Conservation (phyloP, 805 yeast species). For the Wickerhamomyces sydowiorum region DNA sequence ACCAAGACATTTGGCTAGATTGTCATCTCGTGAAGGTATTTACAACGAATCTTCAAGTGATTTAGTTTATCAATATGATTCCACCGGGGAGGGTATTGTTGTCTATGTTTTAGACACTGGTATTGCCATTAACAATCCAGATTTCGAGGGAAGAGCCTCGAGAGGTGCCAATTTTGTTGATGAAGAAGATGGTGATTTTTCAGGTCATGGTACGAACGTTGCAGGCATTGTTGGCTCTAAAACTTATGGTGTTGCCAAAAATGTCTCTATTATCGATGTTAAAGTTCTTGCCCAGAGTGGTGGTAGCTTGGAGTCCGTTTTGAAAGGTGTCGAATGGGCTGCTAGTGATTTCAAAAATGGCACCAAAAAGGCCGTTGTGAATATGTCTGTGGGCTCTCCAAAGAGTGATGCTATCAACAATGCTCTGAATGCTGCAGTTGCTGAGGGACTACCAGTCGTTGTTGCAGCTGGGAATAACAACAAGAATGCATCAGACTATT, state of each 20-base stretch:
- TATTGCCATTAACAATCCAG: constrained; percentile 45
- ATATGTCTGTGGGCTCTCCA: constrained; percentile 70
- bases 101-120: constrained; percentile 83
- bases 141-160: constrained; percentile 50
- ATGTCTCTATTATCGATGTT: constrained; percentile 57
- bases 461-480: constrained; percentile 83
- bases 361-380: constrained; percentile 47
- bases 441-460: constrained; percentile 62
- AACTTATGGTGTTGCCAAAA: constrained; percentile 73
- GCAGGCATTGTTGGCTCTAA: constrained; percentile 78
- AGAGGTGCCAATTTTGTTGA: constrained; percentile 59
- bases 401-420: constrained; percentile 56
- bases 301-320: constrained; percentile 56
- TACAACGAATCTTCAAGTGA: background rate
- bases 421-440: constrained; percentile 66
- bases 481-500: constrained; percentile 64
- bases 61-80: constrained; percentile 39
- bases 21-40: no score
- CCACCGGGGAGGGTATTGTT: constrained; percentile 49
- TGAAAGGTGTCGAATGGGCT: constrained; percentile 57
- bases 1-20: no score
- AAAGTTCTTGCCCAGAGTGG: constrained; percentile 63
- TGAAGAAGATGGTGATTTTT: constrained; percentile 51
- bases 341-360: constrained; percentile 43
- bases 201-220: constrained; percentile 88